These are phyloP conservation scores for Panicum hallii DNA, from an alignment of 202 grass and related monocot species.

Conservation along the genomic window DNA sequence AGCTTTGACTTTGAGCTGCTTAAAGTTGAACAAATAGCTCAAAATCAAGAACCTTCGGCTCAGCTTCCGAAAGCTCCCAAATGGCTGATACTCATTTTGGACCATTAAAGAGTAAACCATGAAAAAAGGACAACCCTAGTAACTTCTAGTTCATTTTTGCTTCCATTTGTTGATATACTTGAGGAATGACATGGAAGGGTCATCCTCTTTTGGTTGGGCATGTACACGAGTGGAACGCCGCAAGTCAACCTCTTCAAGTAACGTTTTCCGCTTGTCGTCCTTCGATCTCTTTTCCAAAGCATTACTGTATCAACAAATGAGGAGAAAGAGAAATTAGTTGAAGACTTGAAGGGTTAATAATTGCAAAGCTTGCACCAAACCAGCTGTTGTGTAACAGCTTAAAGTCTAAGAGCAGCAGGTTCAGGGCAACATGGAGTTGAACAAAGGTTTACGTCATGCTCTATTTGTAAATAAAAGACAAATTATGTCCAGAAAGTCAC, in stretches of 20 bases:
- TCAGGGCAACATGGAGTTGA: not conserved
- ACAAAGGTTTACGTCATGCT: not conserved
- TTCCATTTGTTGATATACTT: constrained; percentile 86
- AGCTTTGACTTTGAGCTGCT: constrained; percentile 22
- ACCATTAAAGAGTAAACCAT: not conserved
- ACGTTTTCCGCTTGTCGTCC: constrained; percentile 56
- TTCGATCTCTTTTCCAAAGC: constrained; percentile 81
- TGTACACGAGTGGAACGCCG: constrained; percentile 78
- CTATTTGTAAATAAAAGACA: not conserved
- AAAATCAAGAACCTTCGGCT: not conserved
- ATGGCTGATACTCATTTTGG: not conserved
- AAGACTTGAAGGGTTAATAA: not conserved
- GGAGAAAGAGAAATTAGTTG: constrained; percentile 15
- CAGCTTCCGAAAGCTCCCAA: not conserved
- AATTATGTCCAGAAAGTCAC: not conserved
- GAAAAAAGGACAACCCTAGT: not conserved
- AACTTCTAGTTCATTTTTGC: constrained; percentile 42
- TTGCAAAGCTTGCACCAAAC: constrained; percentile 10
- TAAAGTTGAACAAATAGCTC: not conserved
- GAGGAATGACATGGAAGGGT: constrained; percentile 68
- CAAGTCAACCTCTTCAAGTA: constrained; percentile 64
- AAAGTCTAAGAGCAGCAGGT: not conserved
- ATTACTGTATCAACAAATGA: constrained; percentile 47
- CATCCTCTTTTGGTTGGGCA: constrained; percentile 75
- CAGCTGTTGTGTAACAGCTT: not conserved